A percentile compares a stretch with the other conserved stretches of the same genome.
phyloP scores from a whole-genome alignment of 805 yeast species.

The Saccharomycopsis sp. region DNA sequence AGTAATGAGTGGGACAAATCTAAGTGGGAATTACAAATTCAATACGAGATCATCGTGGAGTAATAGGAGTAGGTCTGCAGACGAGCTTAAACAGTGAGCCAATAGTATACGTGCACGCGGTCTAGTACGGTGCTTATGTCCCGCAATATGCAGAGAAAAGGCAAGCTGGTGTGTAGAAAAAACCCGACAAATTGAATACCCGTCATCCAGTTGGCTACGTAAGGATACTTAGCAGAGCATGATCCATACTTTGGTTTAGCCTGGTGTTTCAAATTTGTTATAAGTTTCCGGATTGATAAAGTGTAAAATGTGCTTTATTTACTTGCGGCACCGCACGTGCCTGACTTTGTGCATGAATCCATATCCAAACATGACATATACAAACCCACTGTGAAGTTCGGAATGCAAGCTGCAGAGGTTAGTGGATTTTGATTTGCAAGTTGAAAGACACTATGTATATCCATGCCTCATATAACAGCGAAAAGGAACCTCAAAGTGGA shows the following conservation, averaged over 20 bases:
- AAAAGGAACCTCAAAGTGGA: background rate
- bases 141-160: background rate
- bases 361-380: background rate
- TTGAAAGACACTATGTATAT: no score
- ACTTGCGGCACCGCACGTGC: background rate
- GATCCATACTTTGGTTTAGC: background rate
- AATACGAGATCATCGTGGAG: background rate
- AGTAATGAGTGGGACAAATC: no score
- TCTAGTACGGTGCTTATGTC: background rate
- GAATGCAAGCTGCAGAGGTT: background rate
- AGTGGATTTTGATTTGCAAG: no score
- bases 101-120: background rate
- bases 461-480: background rate
- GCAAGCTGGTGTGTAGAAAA: background rate
- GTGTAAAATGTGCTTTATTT: background rate
- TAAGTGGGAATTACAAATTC: no score
- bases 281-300: background rate
- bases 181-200: background rate
- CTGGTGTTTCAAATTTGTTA: background rate
- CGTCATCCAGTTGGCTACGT: background rate
- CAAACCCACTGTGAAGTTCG: background rate
- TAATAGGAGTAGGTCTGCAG: background rate
- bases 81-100: background rate
- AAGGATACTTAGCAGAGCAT: background rate
- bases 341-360: background rate